Base-by-base conservation (phyloP, 257 asterid species). In the Leonotis leonurus region DNA sequence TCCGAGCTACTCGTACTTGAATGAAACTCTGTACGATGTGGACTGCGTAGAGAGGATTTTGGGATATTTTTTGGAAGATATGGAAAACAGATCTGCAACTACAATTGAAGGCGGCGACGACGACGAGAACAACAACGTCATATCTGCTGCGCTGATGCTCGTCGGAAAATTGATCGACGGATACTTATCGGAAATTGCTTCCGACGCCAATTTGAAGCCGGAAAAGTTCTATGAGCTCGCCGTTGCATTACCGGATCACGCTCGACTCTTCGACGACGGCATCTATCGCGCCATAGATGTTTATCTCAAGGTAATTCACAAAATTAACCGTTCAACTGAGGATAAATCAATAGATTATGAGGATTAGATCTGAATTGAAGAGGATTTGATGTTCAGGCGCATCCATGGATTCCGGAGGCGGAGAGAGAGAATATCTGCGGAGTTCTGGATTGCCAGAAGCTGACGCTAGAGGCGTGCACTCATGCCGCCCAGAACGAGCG, bases 401-500 rank as follows among this genome's bases (percentile, higher is more conserved):
- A 93, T 83, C 83, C 92, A 24, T 82, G 95, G 94, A 72, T 84
- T 9, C 77, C 89, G 4, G 97, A 89, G 61, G 71, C 68, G 55
- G 97, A 93, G 29, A 81, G 99, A 37, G 99, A 93, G 72, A 78
- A 71, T 67, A 79, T 93, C 0, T 85, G 95, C 52, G 92, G 94
- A 14, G 64, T 89, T 58, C 73, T 93, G 73, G 96, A 93, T 53
- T 93, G 89, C 70, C 95, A 87, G 80, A 93, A 93, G 70, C 79
- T 93, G 71, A 89, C 99, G n/a, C 14, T 89, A 16, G 99, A 93
- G 40, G 99, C 97, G 30, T 93, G 97, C 75, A 89, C 97, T 7
- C 99, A 93, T 78, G 97, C 97, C 0, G 99, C 99, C 3, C 97
- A 89, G 73, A 93, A 93, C 54, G 95, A 93, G 80, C 82, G 99